Base-by-base conservation (phyloP, 2,329 filamentous ascomycete species). In the Fusarium fujikuroi region DNA sequence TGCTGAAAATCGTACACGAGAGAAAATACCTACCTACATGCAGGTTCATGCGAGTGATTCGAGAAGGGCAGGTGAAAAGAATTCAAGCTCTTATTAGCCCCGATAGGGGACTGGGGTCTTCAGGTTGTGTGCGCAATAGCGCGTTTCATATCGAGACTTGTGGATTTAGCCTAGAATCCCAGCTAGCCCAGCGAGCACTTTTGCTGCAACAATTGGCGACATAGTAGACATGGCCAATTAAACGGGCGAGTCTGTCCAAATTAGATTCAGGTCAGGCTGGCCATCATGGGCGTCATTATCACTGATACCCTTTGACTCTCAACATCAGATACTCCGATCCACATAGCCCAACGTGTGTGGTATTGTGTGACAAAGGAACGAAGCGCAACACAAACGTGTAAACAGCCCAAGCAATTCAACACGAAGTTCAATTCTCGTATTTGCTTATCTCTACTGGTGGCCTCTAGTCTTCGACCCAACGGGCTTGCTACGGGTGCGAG, bases 101-200 rank as follows among this genome's bases (percentile, higher is more conserved):
- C n/a, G 34, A 36, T 60, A 60, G 62, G 46, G 67, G 63, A 61
- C 61, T 50, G 59, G 61, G 73, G 62, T 53, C 30, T n/a, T 74
- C 42, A 70, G 65, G 73, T 60, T 46, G 65, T 68, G 63, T 56
- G 67, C 60, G 63, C 61, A 60, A 75, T 75, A 71, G 73, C 65
- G 73, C 52, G 73, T 75, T 75, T 75, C 73, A 75, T 32, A 54
- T 43, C 28, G 30, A 60, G 53, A 44, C 64, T 70, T 60, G 65
- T 66, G 72, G 59, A 63, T 60, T 50, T 54, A 49, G 57, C 52
- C 59, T 49, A 54, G 40, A 57, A 49, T 52, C 62, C 62, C 25
- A 52, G 47, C n/a, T 19, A 46, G 43, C 50, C 66, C 28, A 53
- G 53, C 30, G 70, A 57, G 40, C 49, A 54, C 56, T 50, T 50